Conservation (phyloP, 1,284 basidiomycete genomes). For the Tilletia walkeri region DNA sequence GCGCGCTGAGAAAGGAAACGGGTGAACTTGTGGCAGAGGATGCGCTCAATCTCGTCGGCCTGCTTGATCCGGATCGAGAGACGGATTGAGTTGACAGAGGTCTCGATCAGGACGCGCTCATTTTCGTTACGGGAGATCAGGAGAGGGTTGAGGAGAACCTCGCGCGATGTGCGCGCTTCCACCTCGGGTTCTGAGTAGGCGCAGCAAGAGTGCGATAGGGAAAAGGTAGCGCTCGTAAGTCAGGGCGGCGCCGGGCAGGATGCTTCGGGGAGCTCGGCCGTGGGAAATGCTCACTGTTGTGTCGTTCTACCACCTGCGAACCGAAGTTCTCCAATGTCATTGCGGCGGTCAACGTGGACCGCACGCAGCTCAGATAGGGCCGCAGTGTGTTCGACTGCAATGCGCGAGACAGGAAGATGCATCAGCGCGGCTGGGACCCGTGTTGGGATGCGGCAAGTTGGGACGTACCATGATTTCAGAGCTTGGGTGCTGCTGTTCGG, state of each 20-base stretch:
- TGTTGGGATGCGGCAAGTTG: neutral
- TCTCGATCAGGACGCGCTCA: slow-evolving; percentile 93
- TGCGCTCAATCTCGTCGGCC: slow-evolving; percentile 96
- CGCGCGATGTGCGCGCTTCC: slow-evolving; percentile 41
- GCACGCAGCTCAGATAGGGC: slow-evolving; percentile 92
- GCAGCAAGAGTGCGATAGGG: neutral
- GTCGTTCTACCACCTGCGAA: slow-evolving; percentile 93
- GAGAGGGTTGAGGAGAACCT: slow-evolving; percentile 88
- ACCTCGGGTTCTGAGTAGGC: slow-evolving; percentile 66
- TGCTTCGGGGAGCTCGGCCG: no score
- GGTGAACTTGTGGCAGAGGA: slow-evolving; percentile 97
- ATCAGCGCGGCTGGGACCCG: neutral
- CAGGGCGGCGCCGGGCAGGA: no score
- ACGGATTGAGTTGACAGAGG: slow-evolving; percentile 92
- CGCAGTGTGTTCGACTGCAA: slow-evolving; percentile 68
- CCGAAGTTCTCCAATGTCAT: slow-evolving; percentile 95
- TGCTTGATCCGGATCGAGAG: slow-evolving; percentile 98
- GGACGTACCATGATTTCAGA: neutral
- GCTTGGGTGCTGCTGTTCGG: neutral
- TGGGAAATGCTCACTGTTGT: slow-evolving; percentile 70
- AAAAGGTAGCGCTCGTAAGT: neutral
- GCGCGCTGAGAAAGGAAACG: slow-evolving; percentile 98
- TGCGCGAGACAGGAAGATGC: neutral
- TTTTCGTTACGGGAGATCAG: slow-evolving; percentile 94
- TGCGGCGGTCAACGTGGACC: slow-evolving; percentile 93